Conservation (phyloP, 2,329 filamentous ascomycete genomes). For the Xylariaceae sp. region DNA sequence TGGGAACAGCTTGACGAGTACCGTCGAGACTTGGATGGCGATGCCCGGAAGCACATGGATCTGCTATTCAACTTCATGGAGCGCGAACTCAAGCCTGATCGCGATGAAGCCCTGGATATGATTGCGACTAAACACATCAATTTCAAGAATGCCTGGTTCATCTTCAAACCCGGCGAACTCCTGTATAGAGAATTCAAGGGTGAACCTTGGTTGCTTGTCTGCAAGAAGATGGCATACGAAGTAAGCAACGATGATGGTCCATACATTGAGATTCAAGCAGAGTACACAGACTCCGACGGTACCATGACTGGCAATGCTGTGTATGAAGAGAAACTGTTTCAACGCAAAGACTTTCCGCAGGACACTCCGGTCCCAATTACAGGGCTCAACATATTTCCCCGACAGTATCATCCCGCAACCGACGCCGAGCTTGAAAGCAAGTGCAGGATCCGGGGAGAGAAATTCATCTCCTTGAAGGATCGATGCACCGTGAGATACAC, state of each 20-base stretch:
- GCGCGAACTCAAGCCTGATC: constrained; percentile 21
- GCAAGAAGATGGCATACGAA: constrained; percentile 26
- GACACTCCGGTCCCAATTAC: constrained; percentile 24
- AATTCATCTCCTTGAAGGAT: constrained; percentile 21
- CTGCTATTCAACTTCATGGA: constrained; percentile 31
- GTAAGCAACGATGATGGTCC: constrained; percentile 12
- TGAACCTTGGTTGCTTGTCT: constrained; percentile 27
- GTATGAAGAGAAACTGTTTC: constrained; percentile 14
- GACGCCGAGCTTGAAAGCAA: constrained; percentile 19
- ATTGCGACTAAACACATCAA: constrained; percentile 24
- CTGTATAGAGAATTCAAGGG: constrained; percentile 24
- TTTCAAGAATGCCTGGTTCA: constrained; percentile 25
- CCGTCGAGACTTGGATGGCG: constrained; percentile 4
- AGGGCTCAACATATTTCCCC: constrained; percentile 23
- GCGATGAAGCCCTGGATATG: constrained; percentile 22
- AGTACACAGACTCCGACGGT: constrained; percentile 27
- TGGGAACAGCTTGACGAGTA: constrained; percentile 27
- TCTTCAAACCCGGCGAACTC: constrained; percentile 27
- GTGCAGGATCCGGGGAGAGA: constrained; percentile 21
- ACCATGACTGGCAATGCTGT: constrained; percentile 16
- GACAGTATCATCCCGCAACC: constrained; percentile 16
- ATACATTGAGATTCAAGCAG: constrained; percentile 25
- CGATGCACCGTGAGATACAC: constrained; percentile 21
- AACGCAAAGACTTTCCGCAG: constrained; percentile 23
- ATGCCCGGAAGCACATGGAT: constrained; percentile 21